Percentiles rank a stretch among this genome's conserved stretches.
phyloP scores from a whole-genome alignment of 495 filamentous ascomycete species.

The Podospora bellae-mahoneyi region DNA sequence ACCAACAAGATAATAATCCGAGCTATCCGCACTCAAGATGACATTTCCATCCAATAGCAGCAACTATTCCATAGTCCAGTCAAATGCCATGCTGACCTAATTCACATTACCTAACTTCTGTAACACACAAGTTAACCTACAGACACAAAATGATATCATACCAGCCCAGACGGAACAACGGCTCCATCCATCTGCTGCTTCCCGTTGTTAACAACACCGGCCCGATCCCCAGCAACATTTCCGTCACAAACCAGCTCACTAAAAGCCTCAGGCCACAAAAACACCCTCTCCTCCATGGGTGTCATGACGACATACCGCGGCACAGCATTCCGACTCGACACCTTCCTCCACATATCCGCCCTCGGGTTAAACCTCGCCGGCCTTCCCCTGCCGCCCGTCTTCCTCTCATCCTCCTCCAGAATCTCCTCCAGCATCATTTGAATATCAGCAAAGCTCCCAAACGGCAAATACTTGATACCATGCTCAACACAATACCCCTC shows the following conservation, averaged over 20 bases:
- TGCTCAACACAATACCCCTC: slow-evolving; percentile 70
- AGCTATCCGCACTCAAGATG: background rate
- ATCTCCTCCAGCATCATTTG: slow-evolving; percentile 61
- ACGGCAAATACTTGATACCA: slow-evolving; percentile 59
- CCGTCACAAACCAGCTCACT: slow-evolving; percentile 36
- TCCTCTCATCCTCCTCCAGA: slow-evolving; percentile 56
- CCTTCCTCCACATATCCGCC: slow-evolving; percentile 67
- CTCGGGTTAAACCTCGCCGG: slow-evolving; percentile 66
- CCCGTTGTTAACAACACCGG: background rate
- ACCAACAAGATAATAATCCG: background rate
- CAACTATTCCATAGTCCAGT: background rate
- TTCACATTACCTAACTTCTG: background rate
- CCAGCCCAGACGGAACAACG: background rate
- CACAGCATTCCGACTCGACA: slow-evolving; percentile 53
- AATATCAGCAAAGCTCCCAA: slow-evolving; percentile 67
- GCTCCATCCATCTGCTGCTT: background rate
- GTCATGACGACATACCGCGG: slow-evolving; percentile 56
- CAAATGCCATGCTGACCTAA: background rate
- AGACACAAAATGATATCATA: background rate
- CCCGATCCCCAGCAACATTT: background rate
- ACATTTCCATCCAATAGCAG: background rate
- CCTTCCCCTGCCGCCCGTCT: slow-evolving; percentile 61
- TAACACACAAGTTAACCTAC: background rate
- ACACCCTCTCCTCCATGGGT: slow-evolving; percentile 61
- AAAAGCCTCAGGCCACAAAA: slow-evolving; percentile 63